phyloP scores from a whole-genome alignment of 2,329 filamentous ascomycete species.

The Cordyceps cateniannulata region DNA sequence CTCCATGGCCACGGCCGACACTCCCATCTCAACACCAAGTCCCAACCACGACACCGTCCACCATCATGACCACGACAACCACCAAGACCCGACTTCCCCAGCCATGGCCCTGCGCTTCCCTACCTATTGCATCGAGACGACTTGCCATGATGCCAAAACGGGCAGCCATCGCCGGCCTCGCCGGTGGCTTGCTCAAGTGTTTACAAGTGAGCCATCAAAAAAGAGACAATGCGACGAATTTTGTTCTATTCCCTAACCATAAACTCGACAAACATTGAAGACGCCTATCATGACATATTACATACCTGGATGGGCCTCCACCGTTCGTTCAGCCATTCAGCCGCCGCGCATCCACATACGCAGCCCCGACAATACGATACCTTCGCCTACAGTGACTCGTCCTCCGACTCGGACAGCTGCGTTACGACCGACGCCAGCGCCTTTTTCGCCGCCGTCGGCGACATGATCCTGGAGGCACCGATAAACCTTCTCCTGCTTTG shows the following conservation, averaged over 20 bases:
- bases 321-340: not conserved
- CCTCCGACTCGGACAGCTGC: not conserved
- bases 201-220: not conserved
- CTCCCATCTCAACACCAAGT: not conserved
- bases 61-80: not conserved
- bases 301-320: slow-evolving; percentile 7
- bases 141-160: slow-evolving; percentile 1
- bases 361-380: not conserved
- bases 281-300: slow-evolving; percentile 2
- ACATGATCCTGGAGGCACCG: slow-evolving; percentile 34
- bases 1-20: not conserved
- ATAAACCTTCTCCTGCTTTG: slow-evolving; percentile 63
- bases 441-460: not conserved
- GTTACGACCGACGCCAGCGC: not conserved
- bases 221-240: not conserved
- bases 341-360: not conserved
- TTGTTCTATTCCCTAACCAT: not conserved
- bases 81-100: not conserved
- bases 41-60: not conserved
- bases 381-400: not conserved
- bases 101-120: not conserved
- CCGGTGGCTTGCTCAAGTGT: slow-evolving; percentile 7
- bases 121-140: not conserved
- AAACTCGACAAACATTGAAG: not conserved
- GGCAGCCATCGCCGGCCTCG: not conserved